phyloP scores from a whole-genome alignment of 2,329 filamentous ascomycete genomes.

The Clonostachys chloroleuca region DNA sequence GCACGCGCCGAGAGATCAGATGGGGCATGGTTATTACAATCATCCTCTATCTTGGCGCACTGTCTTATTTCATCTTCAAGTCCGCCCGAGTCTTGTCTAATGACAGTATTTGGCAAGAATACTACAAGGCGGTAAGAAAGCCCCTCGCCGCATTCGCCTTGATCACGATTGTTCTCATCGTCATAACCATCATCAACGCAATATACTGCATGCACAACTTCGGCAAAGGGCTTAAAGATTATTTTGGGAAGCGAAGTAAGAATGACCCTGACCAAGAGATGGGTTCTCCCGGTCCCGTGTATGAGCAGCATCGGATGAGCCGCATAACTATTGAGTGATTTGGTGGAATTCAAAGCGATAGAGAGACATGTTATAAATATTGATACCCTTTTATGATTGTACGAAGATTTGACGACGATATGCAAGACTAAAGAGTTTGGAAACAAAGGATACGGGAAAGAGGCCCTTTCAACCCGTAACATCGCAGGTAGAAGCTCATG shows the following conservation, averaged over 20 bases:
- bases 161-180: slow-evolving; percentile 83
- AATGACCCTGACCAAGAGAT: slow-evolving; percentile 46
- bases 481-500: too few species aligned
- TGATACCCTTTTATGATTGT: too few species aligned
- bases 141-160: slow-evolving; percentile 91
- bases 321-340: slow-evolving; percentile 59
- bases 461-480: too few species aligned
- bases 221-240: slow-evolving; percentile 80
- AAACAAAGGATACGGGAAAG: too few species aligned
- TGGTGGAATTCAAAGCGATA: too few species aligned
- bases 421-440: too few species aligned
- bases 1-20: slow-evolving; percentile 78
- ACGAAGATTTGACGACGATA: too few species aligned
- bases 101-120: slow-evolving; percentile 46
- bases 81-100: slow-evolving; percentile 81
- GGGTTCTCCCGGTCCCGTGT: slow-evolving; percentile 50
- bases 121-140: slow-evolving; percentile 76
- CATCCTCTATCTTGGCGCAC: slow-evolving; percentile 78
- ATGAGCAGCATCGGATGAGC: slow-evolving; percentile 51
- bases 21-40: slow-evolving; percentile 75
- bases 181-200: slow-evolving; percentile 84
- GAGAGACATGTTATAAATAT: too few species aligned
- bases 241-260: slow-evolving; percentile 48
- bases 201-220: slow-evolving; percentile 89
- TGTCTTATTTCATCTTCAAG: slow-evolving; percentile 98